These are phyloP conservation scores for Wallacemonas sp. DNA, from an alignment of 208 protist species.

Conservation along the genomic window DNA sequence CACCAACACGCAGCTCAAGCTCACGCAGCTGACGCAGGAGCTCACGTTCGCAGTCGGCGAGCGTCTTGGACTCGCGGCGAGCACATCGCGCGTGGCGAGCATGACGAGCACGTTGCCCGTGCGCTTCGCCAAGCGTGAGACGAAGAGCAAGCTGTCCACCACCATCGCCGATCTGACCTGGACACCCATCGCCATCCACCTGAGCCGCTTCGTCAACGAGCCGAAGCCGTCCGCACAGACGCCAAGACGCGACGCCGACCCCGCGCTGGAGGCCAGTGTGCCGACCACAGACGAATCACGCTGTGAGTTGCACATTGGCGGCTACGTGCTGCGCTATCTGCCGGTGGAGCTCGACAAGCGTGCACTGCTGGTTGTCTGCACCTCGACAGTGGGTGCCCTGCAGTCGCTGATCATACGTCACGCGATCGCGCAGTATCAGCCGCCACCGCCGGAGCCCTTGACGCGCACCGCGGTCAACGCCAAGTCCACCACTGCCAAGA, in stretches of 20 bases:
- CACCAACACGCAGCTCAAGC: conserved; percentile 22
- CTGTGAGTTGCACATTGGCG: conserved; percentile 9
- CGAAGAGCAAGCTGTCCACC: conserved; percentile 7
- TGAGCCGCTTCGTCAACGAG: conserved; percentile 17
- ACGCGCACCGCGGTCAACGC: too few relatives aligned
- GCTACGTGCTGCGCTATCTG: conserved; percentile 12
- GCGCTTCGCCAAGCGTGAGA: conserved; percentile 28
- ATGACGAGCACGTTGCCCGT: conserved; percentile 23
- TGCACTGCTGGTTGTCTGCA: conserved; percentile 12
- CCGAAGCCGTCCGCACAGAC: neutral
- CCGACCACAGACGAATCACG: conserved; percentile 4
- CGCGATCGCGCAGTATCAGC: neutral
- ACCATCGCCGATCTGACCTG: conserved; percentile 21
- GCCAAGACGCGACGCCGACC: too few relatives aligned
- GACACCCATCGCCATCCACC: conserved; percentile 17
- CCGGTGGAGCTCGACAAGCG: conserved; percentile 10
- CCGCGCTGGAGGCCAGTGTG: too few relatives aligned
- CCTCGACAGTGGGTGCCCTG: neutral
- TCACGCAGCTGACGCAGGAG: conserved; percentile 23
- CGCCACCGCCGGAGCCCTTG: too few relatives aligned
- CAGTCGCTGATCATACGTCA: conserved; percentile 10
- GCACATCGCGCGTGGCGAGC: conserved; percentile 22
- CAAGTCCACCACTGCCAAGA: too few relatives aligned
- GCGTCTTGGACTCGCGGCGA: conserved; percentile 32
- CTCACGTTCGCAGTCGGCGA: conserved; percentile 33